These are phyloP conservation scores for Nyssa sinensis DNA, from an alignment of 148 eudicot species.

Conservation along the genomic window DNA sequence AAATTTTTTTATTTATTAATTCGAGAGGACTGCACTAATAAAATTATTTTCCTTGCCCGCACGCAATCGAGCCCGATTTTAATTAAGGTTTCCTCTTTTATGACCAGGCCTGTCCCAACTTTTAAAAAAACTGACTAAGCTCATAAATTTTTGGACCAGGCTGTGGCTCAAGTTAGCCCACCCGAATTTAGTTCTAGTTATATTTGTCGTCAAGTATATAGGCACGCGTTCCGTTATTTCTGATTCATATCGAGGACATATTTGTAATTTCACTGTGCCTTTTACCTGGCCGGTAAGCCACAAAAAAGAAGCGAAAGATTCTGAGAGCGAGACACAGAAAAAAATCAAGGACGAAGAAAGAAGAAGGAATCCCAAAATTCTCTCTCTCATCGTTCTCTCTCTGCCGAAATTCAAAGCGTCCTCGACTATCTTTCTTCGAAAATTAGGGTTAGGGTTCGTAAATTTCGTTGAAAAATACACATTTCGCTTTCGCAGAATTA, in stretches of 20 bases:
- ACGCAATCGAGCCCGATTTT: too few relatives aligned
- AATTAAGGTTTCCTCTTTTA: too few relatives aligned
- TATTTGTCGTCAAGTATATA: too few relatives aligned
- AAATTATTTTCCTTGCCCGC: too few relatives aligned
- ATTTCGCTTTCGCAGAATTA: constrained; percentile 19
- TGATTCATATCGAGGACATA: constrained; percentile 27
- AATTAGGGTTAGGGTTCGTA: constrained; percentile 22
- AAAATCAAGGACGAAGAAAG: constrained; percentile 1
- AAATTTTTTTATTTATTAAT: too few relatives aligned
- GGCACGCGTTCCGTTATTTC: constrained; percentile 16
- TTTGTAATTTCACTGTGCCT: constrained; percentile 15
- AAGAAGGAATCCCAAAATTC: constrained; percentile 1
- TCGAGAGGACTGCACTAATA: too few relatives aligned
- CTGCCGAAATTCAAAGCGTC: constrained; percentile 7
- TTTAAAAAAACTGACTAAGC: too few relatives aligned
- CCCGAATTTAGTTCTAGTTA: too few relatives aligned
- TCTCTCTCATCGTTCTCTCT: neutral
- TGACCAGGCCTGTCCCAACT: too few relatives aligned
- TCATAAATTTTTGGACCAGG: too few relatives aligned
- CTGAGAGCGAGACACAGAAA: neutral
- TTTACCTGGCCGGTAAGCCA: constrained; percentile 22
- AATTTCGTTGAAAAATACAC: constrained; percentile 7
- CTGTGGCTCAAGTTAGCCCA: too few relatives aligned
- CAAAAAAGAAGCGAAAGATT: neutral
- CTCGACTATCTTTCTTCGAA: neutral